Percentiles rank a stretch among this genome's conserved stretches.
Conservation (phyloP, 176 grass and related monocot species). For the Aegilops bicornis region DNA sequence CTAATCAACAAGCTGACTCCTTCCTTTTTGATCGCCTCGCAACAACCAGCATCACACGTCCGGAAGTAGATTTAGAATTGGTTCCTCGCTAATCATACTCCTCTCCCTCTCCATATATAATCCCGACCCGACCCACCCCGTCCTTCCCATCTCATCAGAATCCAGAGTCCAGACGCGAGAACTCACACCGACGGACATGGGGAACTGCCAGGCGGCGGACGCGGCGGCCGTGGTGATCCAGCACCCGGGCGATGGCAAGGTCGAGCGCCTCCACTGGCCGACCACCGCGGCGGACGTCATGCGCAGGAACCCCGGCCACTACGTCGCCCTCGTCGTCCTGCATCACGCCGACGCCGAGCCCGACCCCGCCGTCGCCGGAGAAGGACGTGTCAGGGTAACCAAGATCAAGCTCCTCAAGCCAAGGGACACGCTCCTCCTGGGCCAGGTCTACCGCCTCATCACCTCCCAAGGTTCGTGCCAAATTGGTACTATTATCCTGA, state of each 20-base stretch:
- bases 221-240: slow-evolving; percentile 67
- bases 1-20: too few species aligned
- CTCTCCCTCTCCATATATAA: too few species aligned
- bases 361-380: background rate
- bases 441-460: slow-evolving; percentile 87
- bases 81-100: too few species aligned
- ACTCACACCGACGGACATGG: slow-evolving; percentile 33
- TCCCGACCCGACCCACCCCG: too few species aligned
- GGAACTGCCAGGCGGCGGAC: slow-evolving; percentile 84
- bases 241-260: slow-evolving; percentile 63
- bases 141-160: too few species aligned
- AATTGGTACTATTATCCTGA: too few species aligned
- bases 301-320: slow-evolving; percentile 70
- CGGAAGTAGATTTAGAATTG: too few species aligned
- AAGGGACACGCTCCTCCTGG: slow-evolving; percentile 69
- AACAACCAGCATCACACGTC: too few species aligned
- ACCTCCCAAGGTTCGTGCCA: slow-evolving; percentile 67
- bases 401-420: slow-evolving; percentile 90
- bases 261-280: slow-evolving; percentile 57
- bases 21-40: too few species aligned
- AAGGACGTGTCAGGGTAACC: slow-evolving; percentile 36
- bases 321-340: slow-evolving; percentile 67
- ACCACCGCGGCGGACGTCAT: slow-evolving; percentile 58
- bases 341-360: background rate
- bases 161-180: too few species aligned